Conservation (phyloP, 345 rosid species). For the Hypericum androsaemum region DNA sequence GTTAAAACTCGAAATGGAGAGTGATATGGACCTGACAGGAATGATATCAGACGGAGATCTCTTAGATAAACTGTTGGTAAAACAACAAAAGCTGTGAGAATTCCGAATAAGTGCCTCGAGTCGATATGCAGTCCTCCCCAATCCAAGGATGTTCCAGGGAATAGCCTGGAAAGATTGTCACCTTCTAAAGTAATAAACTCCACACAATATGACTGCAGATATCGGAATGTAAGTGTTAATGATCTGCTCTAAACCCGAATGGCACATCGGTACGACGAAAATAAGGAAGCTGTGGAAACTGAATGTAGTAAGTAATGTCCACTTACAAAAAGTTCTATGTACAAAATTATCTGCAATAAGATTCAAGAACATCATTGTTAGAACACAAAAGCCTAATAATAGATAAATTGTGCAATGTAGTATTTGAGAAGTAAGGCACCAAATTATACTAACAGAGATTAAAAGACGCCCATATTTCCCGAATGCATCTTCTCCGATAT, state of each 20-base stretch:
- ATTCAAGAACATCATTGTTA: conserved; percentile 13
- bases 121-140: conserved; percentile 54
- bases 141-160: conserved; percentile 64
- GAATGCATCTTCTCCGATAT: conserved; percentile 91
- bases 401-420: no score
- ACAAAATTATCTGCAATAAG: conserved; percentile 59
- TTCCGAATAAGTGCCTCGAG: conserved; percentile 65
- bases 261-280: conserved; percentile 7
- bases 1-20: neutral
- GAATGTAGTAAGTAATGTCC: conserved; percentile 4
- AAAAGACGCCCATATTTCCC: conserved; percentile 80
- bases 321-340: conserved; percentile 78
- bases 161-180: conserved; percentile 71
- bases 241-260: no score
- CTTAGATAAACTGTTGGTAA: conserved; percentile 82
- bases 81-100: conserved; percentile 57
- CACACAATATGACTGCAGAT: conserved; percentile 71
- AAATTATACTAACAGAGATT: conserved; percentile 49
- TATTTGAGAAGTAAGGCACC: conserved; percentile 13
- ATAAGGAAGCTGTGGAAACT: neutral
- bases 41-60: conserved; percentile 72
- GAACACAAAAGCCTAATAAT: no score
- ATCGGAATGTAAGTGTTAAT: conserved; percentile 6
- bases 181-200: conserved; percentile 92
- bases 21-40: conserved; percentile 57